Evolutionary conservation across 805 yeast genomes (phyloP), one percentile per base, ranked within the genome.

Genomic region (Suhomyces sp.): DNA sequence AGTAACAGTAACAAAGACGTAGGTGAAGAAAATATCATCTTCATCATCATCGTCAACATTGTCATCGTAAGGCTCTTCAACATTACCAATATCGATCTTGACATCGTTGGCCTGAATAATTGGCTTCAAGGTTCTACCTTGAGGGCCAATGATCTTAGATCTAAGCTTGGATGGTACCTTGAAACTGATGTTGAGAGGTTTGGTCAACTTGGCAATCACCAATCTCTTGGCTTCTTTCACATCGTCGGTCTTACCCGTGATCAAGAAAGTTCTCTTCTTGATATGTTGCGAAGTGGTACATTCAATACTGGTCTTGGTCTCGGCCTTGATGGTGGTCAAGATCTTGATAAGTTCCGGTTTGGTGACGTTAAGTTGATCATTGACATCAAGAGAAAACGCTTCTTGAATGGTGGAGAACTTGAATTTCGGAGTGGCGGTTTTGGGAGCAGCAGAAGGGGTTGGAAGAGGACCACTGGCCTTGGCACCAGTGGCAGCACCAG

Each of bases 81-180:
- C 56, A 29, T 52, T 49, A 40, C 79, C 83, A 50, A 90, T 80
- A 50, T 85, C 85, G 47, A 90, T 77, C 47, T 72, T 83, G 35
- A 80, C 80, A 32, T 77, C 81, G 31, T 85, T 74, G 23, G 74
- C 68, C 35, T 74, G 83, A 31, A 84, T 72, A 45, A 90, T 85
- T 39, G 93, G 90, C 58, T 79, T 85, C 61, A 90, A 76, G 42
- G 72, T 82, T 49, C 73, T 76, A 56, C 98, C 98, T 56, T 82
- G 85, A 28, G 90, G 74, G 40, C 98, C 98, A 62, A 90, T 90
- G 39, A 90, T 77, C 32, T 77, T 74, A 6, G 95, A 74, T 60
- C 93, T 77, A 39, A 86, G 72, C 47, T 76, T 77, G 10, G 90
- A 76, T 20, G 98, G 97, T 35, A 90, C 76, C 19, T 71, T 56